These are phyloP conservation scores for Friedmanniomyces simplex DNA, from an alignment of 495 filamentous ascomycete species.

Conservation along the genomic window DNA sequence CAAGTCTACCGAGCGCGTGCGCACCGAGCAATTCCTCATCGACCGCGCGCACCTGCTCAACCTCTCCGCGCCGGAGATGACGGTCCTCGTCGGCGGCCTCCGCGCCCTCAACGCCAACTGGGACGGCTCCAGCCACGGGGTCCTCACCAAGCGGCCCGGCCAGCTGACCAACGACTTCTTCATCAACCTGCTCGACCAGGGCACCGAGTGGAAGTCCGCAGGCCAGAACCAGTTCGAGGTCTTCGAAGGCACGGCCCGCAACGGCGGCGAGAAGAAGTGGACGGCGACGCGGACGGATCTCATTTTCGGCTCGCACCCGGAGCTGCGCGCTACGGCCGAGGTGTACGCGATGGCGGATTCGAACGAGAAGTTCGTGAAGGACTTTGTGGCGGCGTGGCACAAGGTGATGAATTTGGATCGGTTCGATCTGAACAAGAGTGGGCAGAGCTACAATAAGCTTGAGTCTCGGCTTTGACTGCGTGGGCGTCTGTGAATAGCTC, in stretches of 20 bases:
- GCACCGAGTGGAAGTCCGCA: slow-evolving; percentile 50
- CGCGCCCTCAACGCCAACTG: slow-evolving; percentile 56
- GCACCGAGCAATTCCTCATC: slow-evolving; percentile 54
- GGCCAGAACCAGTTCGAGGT: slow-evolving; percentile 36
- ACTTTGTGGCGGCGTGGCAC: slow-evolving; percentile 59
- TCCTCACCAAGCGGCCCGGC: slow-evolving; percentile 53
- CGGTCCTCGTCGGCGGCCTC: slow-evolving; percentile 56
- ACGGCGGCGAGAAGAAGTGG: slow-evolving; percentile 58
- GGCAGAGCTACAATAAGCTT: not conserved
- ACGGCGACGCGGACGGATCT: slow-evolving; percentile 57
- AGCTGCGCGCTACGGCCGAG: slow-evolving; percentile 59
- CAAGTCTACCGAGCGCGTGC: slow-evolving; percentile 44
- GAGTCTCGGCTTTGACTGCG: not conserved
- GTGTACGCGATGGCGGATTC: slow-evolving; percentile 48
- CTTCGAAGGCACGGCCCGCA: slow-evolving; percentile 55
- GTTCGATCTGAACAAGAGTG: slow-evolving; percentile 36
- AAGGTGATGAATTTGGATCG: slow-evolving; percentile 65
- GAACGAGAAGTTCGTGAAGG: slow-evolving; percentile 52
- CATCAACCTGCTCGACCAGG: slow-evolving; percentile 58
- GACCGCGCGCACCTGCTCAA: slow-evolving; percentile 58
- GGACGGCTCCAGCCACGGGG: slow-evolving; percentile 50
- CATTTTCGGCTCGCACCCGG: slow-evolving; percentile 58
- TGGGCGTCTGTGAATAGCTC: not conserved
- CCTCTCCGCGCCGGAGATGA: slow-evolving; percentile 56
- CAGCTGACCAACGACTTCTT: slow-evolving; percentile 67